Evolutionary conservation across 1,284 basidiomycete species (phyloP).

Genomic region (Sporisorium graminicola): DNA sequence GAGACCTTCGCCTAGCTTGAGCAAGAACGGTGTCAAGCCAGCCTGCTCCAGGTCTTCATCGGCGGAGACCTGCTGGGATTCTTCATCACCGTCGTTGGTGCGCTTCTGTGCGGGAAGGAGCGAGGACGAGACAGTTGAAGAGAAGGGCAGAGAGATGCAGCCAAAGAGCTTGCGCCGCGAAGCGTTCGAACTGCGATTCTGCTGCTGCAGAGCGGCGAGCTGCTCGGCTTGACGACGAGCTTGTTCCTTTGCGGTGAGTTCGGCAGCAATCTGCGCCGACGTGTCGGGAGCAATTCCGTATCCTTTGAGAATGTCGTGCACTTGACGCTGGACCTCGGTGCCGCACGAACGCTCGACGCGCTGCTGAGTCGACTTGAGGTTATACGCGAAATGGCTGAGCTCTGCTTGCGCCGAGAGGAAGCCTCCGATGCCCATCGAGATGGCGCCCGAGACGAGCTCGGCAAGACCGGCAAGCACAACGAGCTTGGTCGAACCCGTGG

Average conservation of each 20-base stretch:
- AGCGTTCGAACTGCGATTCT: not conserved
- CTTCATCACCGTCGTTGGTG: slow-evolving; percentile 13
- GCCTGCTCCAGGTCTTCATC: slow-evolving; percentile 33
- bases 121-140: slow-evolving; percentile 8
- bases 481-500: slow-evolving; percentile 85
- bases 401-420: slow-evolving; percentile 97
- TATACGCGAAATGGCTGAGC: slow-evolving; percentile 77
- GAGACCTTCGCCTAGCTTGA: slow-evolving; percentile 57
- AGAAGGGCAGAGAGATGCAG: slow-evolving; percentile 32
- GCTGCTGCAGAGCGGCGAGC: not conserved
- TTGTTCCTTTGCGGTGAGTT: slow-evolving; percentile 37
- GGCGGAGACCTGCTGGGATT: slow-evolving; percentile 20
- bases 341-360: slow-evolving; percentile 87
- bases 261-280: slow-evolving; percentile 79
- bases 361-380: slow-evolving; percentile 71
- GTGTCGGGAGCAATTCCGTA: slow-evolving; percentile 87
- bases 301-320: slow-evolving; percentile 85
- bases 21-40: slow-evolving; percentile 63
- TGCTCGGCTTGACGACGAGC: slow-evolving; percentile 17
- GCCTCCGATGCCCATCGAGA: slow-evolving; percentile 95
- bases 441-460: slow-evolving; percentile 74
- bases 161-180: slow-evolving; percentile 38
- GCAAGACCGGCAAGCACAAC: slow-evolving; percentile 92
- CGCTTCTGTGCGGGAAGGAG: slow-evolving; percentile 14
- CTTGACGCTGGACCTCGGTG: slow-evolving; percentile 95